Evolutionary conservation across 2,329 filamentous ascomycete genomes (phyloP).

Genomic region (Cordyceps sp.): DNA sequence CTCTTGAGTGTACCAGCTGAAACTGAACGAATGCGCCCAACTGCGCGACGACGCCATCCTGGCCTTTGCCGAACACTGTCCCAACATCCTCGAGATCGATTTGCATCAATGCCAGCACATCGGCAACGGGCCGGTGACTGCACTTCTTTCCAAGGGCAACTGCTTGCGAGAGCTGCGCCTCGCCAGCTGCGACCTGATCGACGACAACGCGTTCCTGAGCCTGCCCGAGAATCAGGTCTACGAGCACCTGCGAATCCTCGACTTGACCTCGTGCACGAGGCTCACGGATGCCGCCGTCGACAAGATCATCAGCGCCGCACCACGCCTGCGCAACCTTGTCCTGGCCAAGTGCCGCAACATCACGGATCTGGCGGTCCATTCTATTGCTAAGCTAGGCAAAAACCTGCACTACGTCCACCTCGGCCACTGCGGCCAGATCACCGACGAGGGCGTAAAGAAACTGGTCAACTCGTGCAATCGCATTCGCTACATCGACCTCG

Average conservation of each 20-base stretch:
- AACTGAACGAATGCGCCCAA: conserved; percentile 84
- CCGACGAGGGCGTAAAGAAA: conserved; percentile 71
- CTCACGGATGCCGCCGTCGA: conserved; percentile 77
- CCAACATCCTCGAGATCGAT: conserved; percentile 91
- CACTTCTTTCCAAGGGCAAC: conserved; percentile 59
- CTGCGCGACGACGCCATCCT: conserved; percentile 68
- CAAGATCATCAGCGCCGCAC: conserved; percentile 73
- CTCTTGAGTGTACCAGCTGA: conserved; percentile 40
- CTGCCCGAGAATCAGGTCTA: conserved; percentile 54
- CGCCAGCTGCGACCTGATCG: conserved; percentile 69
- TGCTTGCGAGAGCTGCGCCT: conserved; percentile 83
- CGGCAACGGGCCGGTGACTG: conserved; percentile 68
- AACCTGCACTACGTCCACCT: conserved; percentile 95
- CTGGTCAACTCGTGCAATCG: conserved; percentile 78
- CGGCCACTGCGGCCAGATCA: conserved; percentile 83
- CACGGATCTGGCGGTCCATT: conserved; percentile 72
- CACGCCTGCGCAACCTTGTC: conserved; percentile 79
- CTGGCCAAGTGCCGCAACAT: conserved; percentile 88
- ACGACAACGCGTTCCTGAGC: conserved; percentile 73
- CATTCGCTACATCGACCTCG: conserved; percentile 92
- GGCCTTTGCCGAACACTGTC: conserved; percentile 76
- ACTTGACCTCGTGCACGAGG: conserved; percentile 74
- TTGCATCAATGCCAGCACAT: conserved; percentile 72
- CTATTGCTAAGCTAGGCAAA: conserved; percentile 81
- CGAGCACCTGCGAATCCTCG: conserved; percentile 81